Base-by-base conservation (phyloP, 1,284 basidiomycete genomes). In the Malassezia nana region DNA sequence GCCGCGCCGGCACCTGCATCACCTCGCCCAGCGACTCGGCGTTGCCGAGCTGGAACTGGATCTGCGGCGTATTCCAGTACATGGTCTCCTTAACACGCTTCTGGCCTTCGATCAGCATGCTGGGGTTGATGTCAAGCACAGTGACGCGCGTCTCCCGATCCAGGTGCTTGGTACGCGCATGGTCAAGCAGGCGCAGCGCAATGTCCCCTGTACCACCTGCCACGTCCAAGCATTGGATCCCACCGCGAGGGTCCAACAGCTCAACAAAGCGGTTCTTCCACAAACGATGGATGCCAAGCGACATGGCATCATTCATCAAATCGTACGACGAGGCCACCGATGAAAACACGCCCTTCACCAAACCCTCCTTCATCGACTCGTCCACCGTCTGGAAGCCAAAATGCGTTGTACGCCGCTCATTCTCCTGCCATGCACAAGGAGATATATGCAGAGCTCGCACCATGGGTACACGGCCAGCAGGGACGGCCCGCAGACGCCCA, bases 251-350 rank as follows among this genome's bases (percentile, higher is more conserved):
- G 64, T 85, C 82, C 57, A 98, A 78, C 6, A 83, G 80, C 35
- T 60, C 55, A 12, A 99, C 86, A 74, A 89, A 90, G 39, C 84
- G 81, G 76, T 96, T 90, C 77, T 98, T 99, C 94, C 94, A 99
- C 25, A 98, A 78, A 41, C 94, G 81, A 74, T 98, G 94, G 24
- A 98, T 85, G 29, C 94, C 94, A 55, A 96, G 77, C 5, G 92
- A 98, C 78, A 92, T 89, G 24, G 90, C 89, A 74, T 98, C 94
- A 79, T 99, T 99, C 91, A 98, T 95, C 38, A 96, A 76, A 76
- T 98, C 92, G 76, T 98, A 99, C 50, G 83, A 88, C 35, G 87
- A 87, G 38, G 94, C 90, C 50, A 99, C 92, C 4, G 88, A 92
- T 65, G 88, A 85, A 77, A 99, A 99, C 50, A 99, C 91, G 59